phyloP scores from a whole-genome alignment of 164 flowering plant genomes.

The Nelumbo lutea region DNA sequence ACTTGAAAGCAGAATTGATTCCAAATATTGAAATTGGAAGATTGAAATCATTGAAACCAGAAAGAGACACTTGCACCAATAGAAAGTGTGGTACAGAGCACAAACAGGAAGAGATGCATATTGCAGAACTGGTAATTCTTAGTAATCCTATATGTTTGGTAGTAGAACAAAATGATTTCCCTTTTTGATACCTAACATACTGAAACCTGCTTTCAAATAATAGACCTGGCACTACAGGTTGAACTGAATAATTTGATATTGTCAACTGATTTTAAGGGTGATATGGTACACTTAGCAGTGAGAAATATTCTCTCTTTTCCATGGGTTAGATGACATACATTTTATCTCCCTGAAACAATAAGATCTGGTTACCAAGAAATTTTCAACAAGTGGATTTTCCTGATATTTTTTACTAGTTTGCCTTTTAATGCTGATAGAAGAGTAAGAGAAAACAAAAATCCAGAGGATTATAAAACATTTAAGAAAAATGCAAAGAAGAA shows the following conservation, averaged over 20 bases:
- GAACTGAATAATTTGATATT: neutral
- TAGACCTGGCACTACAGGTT: neutral
- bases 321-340: too few species aligned
- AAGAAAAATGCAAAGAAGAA: too few species aligned
- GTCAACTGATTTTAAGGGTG: neutral
- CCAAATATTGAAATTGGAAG: constrained; percentile 44
- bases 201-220: neutral
- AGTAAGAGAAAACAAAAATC: too few species aligned
- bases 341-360: too few species aligned
- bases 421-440: too few species aligned
- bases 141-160: constrained; percentile 1
- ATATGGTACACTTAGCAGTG: neutral
- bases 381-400: too few species aligned
- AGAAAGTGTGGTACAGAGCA: constrained; percentile 12
- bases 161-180: neutral
- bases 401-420: too few species aligned
- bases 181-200: neutral
- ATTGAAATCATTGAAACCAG: constrained; percentile 40
- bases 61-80: constrained; percentile 15
- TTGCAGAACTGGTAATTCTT: constrained; percentile 27
- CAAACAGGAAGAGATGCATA: constrained; percentile 22
- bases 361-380: too few species aligned
- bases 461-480: too few species aligned
- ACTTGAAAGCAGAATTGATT: constrained; percentile 12
- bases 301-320: too few species aligned